Base-by-base conservation (phyloP, 331 rosid genomes). In the Quercus tomentella region DNA sequence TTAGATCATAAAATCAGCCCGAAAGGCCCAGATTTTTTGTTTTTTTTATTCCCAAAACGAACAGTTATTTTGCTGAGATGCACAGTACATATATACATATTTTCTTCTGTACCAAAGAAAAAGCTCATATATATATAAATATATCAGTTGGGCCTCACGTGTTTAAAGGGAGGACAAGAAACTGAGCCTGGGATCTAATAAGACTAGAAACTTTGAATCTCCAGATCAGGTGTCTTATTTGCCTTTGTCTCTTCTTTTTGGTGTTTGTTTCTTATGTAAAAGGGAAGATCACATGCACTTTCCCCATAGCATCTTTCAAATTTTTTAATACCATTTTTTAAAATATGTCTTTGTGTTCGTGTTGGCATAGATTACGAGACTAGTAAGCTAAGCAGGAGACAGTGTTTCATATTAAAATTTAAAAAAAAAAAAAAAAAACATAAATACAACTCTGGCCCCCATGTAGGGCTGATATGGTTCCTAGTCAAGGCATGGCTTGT, bases 401-500 rank as follows among this genome's bases (percentile, higher is more conserved):
- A 79, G 12, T 9, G 52, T 70, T 52, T 16, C 22, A 23, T 28
- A 58, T 57, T 56, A 51, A 37, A 26, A 25, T 25, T 26, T 2
- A 26, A 26, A 26, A 26, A 26, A 26, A 26, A 26, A 26, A 26
- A 7, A 41, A 41, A 56, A 56, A 65, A 61, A 73, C 61, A 45
- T 70, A 78, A 31, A 4, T 74, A 63, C 16, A 35, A 80, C 35
- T 73, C 80, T 37, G 25, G 56, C 77, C 82, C 89, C 82, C 18
- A 79, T 57, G 78, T 43, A 70, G 30, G 23, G 77, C 75, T 37
- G 78, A 61, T 81, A 35, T 57, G 80, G 80, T 72, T 75, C 86
- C 87, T 76, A 74, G 77, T 61, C 76, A 69, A 25, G 70, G 63
- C 82, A 79, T 78, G 63, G 77, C n/a, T 56, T 70, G 84, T 77